Evolutionary conservation across 2,329 filamentous ascomycete genomes (phyloP).

Genomic region (Didymella pinodella): DNA sequence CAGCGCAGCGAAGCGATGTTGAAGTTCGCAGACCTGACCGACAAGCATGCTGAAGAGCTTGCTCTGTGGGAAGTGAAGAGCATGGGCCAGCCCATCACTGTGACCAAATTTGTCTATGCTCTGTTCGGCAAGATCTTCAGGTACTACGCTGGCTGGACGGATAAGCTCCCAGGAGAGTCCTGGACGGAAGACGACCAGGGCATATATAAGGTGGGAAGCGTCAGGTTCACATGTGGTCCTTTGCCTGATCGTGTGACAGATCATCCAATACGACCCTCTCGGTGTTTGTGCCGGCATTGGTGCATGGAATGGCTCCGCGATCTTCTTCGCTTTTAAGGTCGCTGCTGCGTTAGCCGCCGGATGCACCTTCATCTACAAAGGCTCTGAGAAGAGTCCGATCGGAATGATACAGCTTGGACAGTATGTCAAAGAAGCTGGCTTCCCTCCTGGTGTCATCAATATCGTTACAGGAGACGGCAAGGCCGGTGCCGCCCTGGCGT

Average conservation of each 20-base stretch:
- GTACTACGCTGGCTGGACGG: conserved; percentile 37
- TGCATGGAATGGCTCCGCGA: conserved; percentile 37
- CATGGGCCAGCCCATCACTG: conserved; percentile 26
- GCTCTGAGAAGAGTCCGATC: conserved; percentile 41
- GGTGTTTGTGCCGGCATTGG: conserved; percentile 45
- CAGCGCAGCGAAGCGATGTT: conserved; percentile 37
- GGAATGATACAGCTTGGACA: conserved; percentile 31
- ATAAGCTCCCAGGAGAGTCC: conserved; percentile 28
- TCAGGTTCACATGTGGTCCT: accelerated
- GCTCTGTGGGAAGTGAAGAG: conserved; percentile 25
- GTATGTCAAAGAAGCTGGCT: conserved; percentile 45
- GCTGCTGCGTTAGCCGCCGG: conserved; percentile 46
- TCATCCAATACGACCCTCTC: conserved; percentile 35
- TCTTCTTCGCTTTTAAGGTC: conserved; percentile 38
- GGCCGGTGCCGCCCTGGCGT: conserved; percentile 48
- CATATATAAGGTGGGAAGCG: conserved; percentile 13
- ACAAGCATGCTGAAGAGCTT: conserved; percentile 26
- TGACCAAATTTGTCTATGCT: conserved; percentile 19
- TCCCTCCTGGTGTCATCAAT: conserved; percentile 54
- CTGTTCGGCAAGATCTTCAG: conserved; percentile 25
- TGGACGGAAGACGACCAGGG: conserved; percentile 21
- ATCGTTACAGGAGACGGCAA: conserved; percentile 41
- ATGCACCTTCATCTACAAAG: conserved; percentile 43
- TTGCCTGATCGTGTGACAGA: conserved; percentile 6
- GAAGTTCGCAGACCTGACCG: conserved; percentile 37